A percentile compares a stretch with the other conserved stretches of the same genome.
phyloP scores from a whole-genome alignment of 208 protist genomes.

The Trypanosoma brucei region DNA sequence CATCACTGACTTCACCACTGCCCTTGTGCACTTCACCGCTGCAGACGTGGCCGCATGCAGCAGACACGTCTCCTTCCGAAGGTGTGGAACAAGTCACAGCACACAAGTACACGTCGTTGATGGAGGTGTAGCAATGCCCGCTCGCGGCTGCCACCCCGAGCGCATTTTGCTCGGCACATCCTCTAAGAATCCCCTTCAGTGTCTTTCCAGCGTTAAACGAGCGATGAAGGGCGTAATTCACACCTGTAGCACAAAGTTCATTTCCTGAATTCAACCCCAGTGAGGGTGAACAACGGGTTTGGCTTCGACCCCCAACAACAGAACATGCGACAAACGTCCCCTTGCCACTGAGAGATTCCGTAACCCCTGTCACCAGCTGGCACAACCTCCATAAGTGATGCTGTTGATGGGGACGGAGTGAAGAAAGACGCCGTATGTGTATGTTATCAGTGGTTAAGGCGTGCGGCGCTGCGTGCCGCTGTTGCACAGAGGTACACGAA shows the following conservation, averaged over 20 bases:
- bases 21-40: too few relatives aligned
- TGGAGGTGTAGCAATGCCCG: conserved; percentile 44
- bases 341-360: background rate
- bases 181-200: conserved; percentile 72
- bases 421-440: conserved; percentile 16
- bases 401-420: conserved; percentile 15
- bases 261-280: background rate
- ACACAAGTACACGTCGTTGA: conserved; percentile 55
- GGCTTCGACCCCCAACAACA: conserved; percentile 13
- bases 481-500: background rate
- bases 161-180: conserved; percentile 87
- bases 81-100: conserved; percentile 9
- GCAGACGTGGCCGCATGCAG: background rate
- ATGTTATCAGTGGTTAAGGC: background rate
- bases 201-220: conserved; percentile 39
- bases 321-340: conserved; percentile 22
- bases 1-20: background rate
- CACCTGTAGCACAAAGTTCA: conserved; percentile 34
- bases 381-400: conserved; percentile 9
- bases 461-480: background rate
- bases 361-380: background rate
- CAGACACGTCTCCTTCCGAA: background rate
- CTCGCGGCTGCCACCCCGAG: conserved; percentile 70
- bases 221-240: conserved; percentile 75
- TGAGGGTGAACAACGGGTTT: background rate